Evolutionary conservation across 495 filamentous ascomycete genomes (phyloP).

Genomic region (Hypoxylon lenormandii): DNA sequence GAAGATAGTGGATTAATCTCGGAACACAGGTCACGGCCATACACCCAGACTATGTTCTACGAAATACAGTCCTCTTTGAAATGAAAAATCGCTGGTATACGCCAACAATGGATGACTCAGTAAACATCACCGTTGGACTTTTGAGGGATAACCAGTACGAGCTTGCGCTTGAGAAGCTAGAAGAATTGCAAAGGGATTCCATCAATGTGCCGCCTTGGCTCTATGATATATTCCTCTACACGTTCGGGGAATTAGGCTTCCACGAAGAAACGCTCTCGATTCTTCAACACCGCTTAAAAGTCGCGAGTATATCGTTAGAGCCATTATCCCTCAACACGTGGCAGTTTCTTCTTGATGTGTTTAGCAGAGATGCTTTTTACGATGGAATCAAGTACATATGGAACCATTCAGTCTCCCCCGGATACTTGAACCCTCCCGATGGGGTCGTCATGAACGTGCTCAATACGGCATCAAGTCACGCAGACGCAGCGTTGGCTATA

Average conservation of each 20-base stretch:
- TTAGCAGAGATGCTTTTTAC: slow-evolving; percentile 61
- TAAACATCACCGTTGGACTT: slow-evolving; percentile 76
- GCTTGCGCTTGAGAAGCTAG: slow-evolving; percentile 78
- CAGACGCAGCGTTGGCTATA: slow-evolving; percentile 75
- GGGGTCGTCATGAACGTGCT: slow-evolving; percentile 75
- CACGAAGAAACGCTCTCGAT: slow-evolving; percentile 78
- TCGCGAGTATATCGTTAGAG: slow-evolving; percentile 59
- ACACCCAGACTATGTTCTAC: slow-evolving; percentile 85
- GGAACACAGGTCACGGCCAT: slow-evolving; percentile 73
- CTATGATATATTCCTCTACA: slow-evolving; percentile 77
- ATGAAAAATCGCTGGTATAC: slow-evolving; percentile 78
- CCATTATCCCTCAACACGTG: slow-evolving; percentile 63
- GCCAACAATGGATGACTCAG: slow-evolving; percentile 71
- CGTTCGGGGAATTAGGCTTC: slow-evolving; percentile 75
- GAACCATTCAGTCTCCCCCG: slow-evolving; percentile 70
- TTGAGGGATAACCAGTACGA: slow-evolving; percentile 85
- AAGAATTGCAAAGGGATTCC: slow-evolving; percentile 70
- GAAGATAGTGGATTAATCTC: slow-evolving; percentile 18
- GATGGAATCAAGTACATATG: slow-evolving; percentile 65
- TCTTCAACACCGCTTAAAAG: slow-evolving; percentile 65
- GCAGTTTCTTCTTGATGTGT: slow-evolving; percentile 77
- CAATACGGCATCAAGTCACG: slow-evolving; percentile 72
- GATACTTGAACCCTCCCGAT: slow-evolving; percentile 73
- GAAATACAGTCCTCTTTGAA: slow-evolving; percentile 74
- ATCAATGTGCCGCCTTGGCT: slow-evolving; percentile 74